Evolutionary conservation across 2,329 filamentous ascomycete species (phyloP).

Genomic region (Aspergillus carbonarius): DNA sequence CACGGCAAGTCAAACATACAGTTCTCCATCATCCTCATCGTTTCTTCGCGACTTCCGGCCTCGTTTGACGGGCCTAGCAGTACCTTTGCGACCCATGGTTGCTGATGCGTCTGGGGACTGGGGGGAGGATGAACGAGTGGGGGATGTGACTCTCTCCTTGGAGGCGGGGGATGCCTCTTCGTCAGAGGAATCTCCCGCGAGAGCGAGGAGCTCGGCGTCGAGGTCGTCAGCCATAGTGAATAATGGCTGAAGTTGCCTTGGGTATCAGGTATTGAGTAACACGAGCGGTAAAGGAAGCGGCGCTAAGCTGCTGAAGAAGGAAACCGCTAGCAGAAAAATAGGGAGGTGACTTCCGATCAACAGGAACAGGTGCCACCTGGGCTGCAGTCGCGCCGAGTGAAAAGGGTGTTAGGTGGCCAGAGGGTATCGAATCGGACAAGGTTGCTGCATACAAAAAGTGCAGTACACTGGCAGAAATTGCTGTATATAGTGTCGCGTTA

Average conservation of each 20-base stretch:
- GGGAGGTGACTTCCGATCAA: background rate
- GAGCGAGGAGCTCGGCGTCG: constrained; percentile 88
- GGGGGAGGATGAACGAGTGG: constrained; percentile 53
- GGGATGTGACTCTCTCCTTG: constrained; percentile 58
- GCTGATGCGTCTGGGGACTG: constrained; percentile 44
- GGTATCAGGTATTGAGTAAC: constrained; percentile 10
- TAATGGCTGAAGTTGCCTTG: constrained; percentile 10
- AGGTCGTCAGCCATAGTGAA: constrained; percentile 73
- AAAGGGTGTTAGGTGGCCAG: constrained; percentile 11
- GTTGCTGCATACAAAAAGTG: constrained; percentile 14
- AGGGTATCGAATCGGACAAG: constrained; percentile 1
- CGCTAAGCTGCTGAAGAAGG: constrained; percentile 6
- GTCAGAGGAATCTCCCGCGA: constrained; percentile 69
- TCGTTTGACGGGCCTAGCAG: constrained; percentile 37
- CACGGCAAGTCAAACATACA: constrained; percentile 59
- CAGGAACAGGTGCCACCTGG: constrained; percentile 15
- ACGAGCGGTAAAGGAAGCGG: background rate
- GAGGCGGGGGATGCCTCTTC: constrained; percentile 54
- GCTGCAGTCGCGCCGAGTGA: constrained; percentile 22
- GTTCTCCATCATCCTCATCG: constrained; percentile 79
- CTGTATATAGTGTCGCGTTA: background rate
- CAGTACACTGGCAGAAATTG: constrained; percentile 2
- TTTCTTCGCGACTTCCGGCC: constrained; percentile 52
- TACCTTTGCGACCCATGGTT: constrained; percentile 50
- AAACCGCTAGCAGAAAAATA: background rate